These are phyloP conservation scores for Penicillium sp. DNA, from an alignment of 2,329 filamentous ascomycete genomes.

Conservation along the genomic window DNA sequence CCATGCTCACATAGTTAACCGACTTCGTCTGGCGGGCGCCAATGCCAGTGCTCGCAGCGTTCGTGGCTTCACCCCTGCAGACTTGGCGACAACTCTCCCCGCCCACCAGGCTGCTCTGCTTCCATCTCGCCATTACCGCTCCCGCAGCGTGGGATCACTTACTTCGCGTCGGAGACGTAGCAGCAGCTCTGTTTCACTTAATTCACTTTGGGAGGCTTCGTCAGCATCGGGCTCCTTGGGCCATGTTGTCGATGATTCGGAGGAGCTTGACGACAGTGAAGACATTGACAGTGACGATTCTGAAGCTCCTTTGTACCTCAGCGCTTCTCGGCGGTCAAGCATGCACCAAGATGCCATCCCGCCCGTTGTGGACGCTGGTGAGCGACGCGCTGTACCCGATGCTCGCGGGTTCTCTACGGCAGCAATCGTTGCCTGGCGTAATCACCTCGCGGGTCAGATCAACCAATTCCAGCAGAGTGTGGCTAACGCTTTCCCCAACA, in stretches of 20 bases:
- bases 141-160: slow-evolving; percentile 63
- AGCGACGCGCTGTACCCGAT: slow-evolving; percentile 30
- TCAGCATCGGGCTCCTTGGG: slow-evolving; percentile 48
- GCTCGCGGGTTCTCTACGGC: slow-evolving; percentile 53
- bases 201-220: slow-evolving; percentile 66
- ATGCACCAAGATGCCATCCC: slow-evolving; percentile 35
- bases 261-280: slow-evolving; percentile 32
- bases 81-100: slow-evolving; percentile 67
- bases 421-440: slow-evolving; percentile 69
- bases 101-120: slow-evolving; percentile 65
- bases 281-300: slow-evolving; percentile 27
- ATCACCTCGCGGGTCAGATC: slow-evolving; percentile 72
- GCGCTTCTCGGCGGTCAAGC: slow-evolving; percentile 39
- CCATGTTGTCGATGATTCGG: slow-evolving; percentile 45
- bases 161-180: slow-evolving; percentile 57
- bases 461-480: slow-evolving; percentile 75
- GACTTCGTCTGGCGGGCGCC: slow-evolving; percentile 71
- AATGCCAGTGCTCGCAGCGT: slow-evolving; percentile 70
- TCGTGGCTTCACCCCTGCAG: slow-evolving; percentile 69
- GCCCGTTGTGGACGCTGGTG: slow-evolving; percentile 25
- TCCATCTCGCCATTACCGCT: slow-evolving; percentile 63
- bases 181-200: slow-evolving; percentile 69
- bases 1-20: slow-evolving; percentile 72
- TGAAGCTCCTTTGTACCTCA: slow-evolving; percentile 27
- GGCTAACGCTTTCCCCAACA: slow-evolving; percentile 65